A percentile compares a stretch with the other conserved stretches of the same genome.
These are phyloP conservation scores for Colletotrichum theobromicola DNA, from an alignment of 2,329 filamentous ascomycete species.

Conservation along the genomic window DNA sequence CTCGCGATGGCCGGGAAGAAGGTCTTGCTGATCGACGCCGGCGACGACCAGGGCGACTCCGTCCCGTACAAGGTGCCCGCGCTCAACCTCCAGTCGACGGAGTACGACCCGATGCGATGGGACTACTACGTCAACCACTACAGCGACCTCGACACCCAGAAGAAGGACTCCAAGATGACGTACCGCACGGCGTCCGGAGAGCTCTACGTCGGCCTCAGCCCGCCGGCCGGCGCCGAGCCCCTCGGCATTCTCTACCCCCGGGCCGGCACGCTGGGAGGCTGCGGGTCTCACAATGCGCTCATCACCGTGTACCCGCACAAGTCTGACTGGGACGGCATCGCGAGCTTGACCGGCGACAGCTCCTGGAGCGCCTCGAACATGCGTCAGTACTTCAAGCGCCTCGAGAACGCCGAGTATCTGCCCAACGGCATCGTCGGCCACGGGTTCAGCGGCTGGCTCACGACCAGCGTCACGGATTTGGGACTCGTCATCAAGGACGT, in stretches of 20 bases:
- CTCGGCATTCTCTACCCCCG: slow-evolving; percentile 53
- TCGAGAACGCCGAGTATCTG: slow-evolving; percentile 63
- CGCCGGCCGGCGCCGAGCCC: slow-evolving; percentile 42
- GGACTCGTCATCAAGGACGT: slow-evolving; percentile 30
- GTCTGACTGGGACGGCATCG: slow-evolving; percentile 65
- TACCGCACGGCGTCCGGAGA: slow-evolving; percentile 46
- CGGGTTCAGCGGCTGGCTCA: slow-evolving; percentile 61
- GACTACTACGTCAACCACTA: slow-evolving; percentile 25
- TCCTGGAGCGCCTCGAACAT: slow-evolving; percentile 64
- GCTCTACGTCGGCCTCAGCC: slow-evolving; percentile 41
- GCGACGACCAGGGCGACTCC: slow-evolving; percentile 54
- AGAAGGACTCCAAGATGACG: slow-evolving; percentile 57
- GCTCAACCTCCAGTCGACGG: slow-evolving; percentile 24
- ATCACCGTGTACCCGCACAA: slow-evolving; percentile 64
- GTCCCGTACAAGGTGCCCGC: slow-evolving; percentile 32
- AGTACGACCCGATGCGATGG: slow-evolving; percentile 24
- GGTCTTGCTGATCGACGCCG: slow-evolving; percentile 64
- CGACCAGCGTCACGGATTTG: slow-evolving; percentile 23
- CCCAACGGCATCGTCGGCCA: slow-evolving; percentile 49
- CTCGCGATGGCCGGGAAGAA: slow-evolving; percentile 61
- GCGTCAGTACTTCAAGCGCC: slow-evolving; percentile 60
- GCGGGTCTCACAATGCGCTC: slow-evolving; percentile 65
- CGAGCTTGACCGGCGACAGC: slow-evolving; percentile 61
- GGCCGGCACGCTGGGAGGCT: slow-evolving; percentile 52
- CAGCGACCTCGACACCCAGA: slow-evolving; percentile 25